Evolutionary conservation across 257 asterid species (phyloP), one percentile per base, ranked within the genome.

Genomic region (Solanum chiquidenum): DNA sequence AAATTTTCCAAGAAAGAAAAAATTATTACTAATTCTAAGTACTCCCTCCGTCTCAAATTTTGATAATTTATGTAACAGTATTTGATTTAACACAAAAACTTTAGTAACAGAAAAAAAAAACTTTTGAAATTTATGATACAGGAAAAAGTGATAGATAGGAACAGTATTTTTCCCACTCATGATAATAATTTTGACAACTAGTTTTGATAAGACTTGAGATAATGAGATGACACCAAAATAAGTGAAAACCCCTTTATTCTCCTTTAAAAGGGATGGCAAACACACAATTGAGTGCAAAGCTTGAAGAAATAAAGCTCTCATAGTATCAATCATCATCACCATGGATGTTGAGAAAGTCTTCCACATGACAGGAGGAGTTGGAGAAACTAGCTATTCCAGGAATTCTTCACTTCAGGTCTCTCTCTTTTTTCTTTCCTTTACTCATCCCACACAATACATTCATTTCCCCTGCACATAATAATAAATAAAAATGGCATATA

Each of bases 341-440:
- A 93, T 96, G 99, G 98, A 95, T 92, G 91, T 96, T 66, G 92
- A 94, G 90, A 93, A 93, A 80, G 87, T 85, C 37, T 95, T 96
- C 95, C 99, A 93, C 93, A 96, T 95, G 99, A 95, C 91, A 14
- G 98, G 98, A n/a, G 99, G 99, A 3, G 64, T 83, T 33, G 98
- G 94, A 62, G 94, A 93, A 7, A 90, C 92, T 31, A 94, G 98
- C 93, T 96, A 96, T 27, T 90, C 93, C 89, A 88, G 89, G 5
- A 96, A 96, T 66, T 96, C 98, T 44, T 88, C 94, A 73, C 94
- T 96, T 46, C 99, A 96, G 96, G 99, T 96, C 68, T 71, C 76
- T 86, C 83, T 62, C 35, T 23, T 38, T 13, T 64, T 5, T 66
- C 73, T 66, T 6, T 68, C 20, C n/a, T 18, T 69, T 62, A 25